Base-by-base conservation (phyloP, 2,329 filamentous ascomycete species). In the Colletotrichum tropicale region DNA sequence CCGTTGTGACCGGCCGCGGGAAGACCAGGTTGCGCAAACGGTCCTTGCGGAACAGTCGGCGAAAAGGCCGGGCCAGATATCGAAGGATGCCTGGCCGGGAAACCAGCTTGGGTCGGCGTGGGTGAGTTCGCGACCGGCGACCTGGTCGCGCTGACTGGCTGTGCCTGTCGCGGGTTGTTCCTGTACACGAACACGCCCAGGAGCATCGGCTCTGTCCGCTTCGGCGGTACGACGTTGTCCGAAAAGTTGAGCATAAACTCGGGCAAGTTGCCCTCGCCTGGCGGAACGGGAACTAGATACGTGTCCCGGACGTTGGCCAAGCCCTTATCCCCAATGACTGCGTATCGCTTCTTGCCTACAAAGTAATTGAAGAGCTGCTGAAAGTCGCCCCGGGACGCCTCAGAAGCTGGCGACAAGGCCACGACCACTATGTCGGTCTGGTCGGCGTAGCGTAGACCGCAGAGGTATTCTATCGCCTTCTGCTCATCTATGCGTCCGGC, bases 241-340 rank as follows among this genome's bases (percentile, higher is more conserved):
- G 95, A 93, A n/a, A 98, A 90, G 81, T 98, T 94, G 76, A 95
- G 91, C 83, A 98, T 92, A 80, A 98, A 98, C 77, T 96, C 94
- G 0, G 97, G 96, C 58, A 96, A 91, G 66, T 90, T 91, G 38
- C 88, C 89, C 30, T 91, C 89, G 30, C 95, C 95, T 7, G 93
- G 90, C 36, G 95, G 91, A 6, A 98, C 91, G 0, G 97, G 96
- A 12, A 98, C 93, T 36, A 98, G 90, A 83, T 98, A 98, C 2
- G 96, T 95, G 82, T 98, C 96, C 75, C 96, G 93, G 65, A 98
- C 94, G 76, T 95, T 93, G 24, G 92, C 90, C 34, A 93, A 86
- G 1, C 91, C 90, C 83, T 94, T 94, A 81, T 96, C 94, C 16
- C 93, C 93, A 8, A 98, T 90, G 2, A 98, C 96, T 24, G 96